Evolutionary conservation across 108 stramenopile species (phyloP).

Genomic region (Nitzschia palea): DNA sequence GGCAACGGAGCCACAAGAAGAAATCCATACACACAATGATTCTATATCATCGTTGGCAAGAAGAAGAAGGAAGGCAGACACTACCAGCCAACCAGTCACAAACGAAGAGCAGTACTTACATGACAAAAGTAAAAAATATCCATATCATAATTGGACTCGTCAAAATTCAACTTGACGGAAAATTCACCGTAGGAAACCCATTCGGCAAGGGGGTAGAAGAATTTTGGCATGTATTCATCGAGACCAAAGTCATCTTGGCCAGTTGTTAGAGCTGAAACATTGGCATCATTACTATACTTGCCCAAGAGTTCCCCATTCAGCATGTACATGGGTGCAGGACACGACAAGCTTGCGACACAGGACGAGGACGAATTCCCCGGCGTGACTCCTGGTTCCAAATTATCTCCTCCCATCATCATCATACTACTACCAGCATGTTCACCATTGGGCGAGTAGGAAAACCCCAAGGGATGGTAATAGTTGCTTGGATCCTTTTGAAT

Average conservation of each 20-base stretch:
- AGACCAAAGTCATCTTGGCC: conserved; percentile 72
- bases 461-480: conserved; percentile 52
- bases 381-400: conserved; percentile 76
- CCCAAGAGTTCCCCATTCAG: conserved; percentile 59
- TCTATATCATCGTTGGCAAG: too few relatives aligned
- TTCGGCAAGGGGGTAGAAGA: conserved; percentile 67
- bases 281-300: conserved; percentile 46
- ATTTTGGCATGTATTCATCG: conserved; percentile 81
- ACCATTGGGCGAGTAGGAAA: conserved; percentile 86
- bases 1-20: too few relatives aligned
- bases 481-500: conserved; percentile 26
- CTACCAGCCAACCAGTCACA: background rate
- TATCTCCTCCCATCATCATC: conserved; percentile 79
- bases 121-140: conserved; percentile 95
- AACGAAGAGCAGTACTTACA: conserved; percentile 30
- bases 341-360: conserved; percentile 48
- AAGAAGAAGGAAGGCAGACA: conserved; percentile 8
- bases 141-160: conserved; percentile 33
- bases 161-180: conserved; percentile 61
- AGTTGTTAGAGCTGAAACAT: conserved; percentile 7
- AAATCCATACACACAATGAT: too few relatives aligned
- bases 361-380: conserved; percentile 44
- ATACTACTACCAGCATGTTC: conserved; percentile 59
- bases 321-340: conserved; percentile 85
- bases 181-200: conserved; percentile 67